phyloP scores from a whole-genome alignment of 106 monocot species.

The Agapanthus africanus region DNA sequence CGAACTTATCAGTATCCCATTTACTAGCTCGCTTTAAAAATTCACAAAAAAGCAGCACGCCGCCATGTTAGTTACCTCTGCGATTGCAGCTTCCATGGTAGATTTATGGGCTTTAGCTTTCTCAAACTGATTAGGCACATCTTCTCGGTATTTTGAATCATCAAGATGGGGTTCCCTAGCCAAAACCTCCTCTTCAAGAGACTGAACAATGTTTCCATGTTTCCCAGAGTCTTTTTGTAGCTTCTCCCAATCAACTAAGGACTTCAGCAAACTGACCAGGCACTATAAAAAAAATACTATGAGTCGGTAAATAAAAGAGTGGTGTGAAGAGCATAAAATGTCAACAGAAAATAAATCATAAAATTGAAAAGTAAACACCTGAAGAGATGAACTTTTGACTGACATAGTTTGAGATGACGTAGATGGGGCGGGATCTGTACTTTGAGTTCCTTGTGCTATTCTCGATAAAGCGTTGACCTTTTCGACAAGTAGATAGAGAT shows the following conservation, averaged over 20 bases:
- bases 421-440: conserved; percentile 60
- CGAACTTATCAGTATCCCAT: neutral
- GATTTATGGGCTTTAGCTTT: conserved; percentile 98
- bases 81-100: conserved; percentile 79
- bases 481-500: neutral
- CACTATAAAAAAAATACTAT: conserved; percentile 39
- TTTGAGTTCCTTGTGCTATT: conserved; percentile 64
- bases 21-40: no score
- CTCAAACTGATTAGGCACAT: conserved; percentile 73
- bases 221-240: conserved; percentile 43
- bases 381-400: conserved; percentile 82
- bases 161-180: conserved; percentile 20
- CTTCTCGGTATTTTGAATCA: conserved; percentile 51
- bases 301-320: neutral
- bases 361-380: conserved; percentile 34
- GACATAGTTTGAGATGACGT: conserved; percentile 46
- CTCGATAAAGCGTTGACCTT: conserved; percentile 87
- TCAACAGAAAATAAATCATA: neutral
- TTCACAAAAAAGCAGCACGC: neutral
- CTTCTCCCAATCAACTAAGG: conserved; percentile 90
- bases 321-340: neutral
- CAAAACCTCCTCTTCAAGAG: conserved; percentile 53
- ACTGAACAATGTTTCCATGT: conserved; percentile 23
- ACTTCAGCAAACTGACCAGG: conserved; percentile 84
- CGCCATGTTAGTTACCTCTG: conserved; percentile 44